Base-by-base conservation (phyloP, 2,329 filamentous ascomycete species). In the Curvularia sp. region DNA sequence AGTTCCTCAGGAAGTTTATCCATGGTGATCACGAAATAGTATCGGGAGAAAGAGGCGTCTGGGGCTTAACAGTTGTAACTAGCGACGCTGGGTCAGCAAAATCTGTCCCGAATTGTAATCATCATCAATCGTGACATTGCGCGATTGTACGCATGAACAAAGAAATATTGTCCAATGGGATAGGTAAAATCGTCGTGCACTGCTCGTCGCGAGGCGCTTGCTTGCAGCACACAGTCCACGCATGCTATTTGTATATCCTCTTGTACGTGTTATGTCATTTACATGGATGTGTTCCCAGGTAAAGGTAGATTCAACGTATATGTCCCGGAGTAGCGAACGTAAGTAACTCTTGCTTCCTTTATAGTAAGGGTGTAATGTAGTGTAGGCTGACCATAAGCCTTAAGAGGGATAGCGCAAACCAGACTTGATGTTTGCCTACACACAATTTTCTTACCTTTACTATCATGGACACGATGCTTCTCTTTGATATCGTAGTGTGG, bases 1-100 rank as follows among this genome's bases (percentile, higher is more conserved):
- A 62, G 24, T 44, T 62, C 60, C 43, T 62, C 57, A 12, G 57
- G 51, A 18, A 60, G 57, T 24, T 9, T 49, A 24, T 62, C 53
- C 60, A 62, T 62, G 31, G 39, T 9, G 38, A 22, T 30, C 13
- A 20, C n/a, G 24, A 30, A 20, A 33, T 20, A 39, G 38, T 22
- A 8, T 24, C 30, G n/a, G 22, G 28, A 35, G 33, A 5, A 22
- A 15, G 18, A 38, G 9, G 31, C 20, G 47, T n/a, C 47, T 24
- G 5, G 28, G 18, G 26, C 26, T 15, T 31, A 48, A 30, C 22
- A 26, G 33, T 13, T 48, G 26, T 18, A 26, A 30, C 13, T 33
- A 44, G 49, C 52, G 42, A 42, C 39, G 39, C 22, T 49, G 15
- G 20, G 49, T 26, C 6, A 55, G 41, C 4, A n/a, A 39, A 47